Evolutionary conservation across 768 basidiomycete species (phyloP).

Genomic region (Phlebiopsis flavidoalba): DNA sequence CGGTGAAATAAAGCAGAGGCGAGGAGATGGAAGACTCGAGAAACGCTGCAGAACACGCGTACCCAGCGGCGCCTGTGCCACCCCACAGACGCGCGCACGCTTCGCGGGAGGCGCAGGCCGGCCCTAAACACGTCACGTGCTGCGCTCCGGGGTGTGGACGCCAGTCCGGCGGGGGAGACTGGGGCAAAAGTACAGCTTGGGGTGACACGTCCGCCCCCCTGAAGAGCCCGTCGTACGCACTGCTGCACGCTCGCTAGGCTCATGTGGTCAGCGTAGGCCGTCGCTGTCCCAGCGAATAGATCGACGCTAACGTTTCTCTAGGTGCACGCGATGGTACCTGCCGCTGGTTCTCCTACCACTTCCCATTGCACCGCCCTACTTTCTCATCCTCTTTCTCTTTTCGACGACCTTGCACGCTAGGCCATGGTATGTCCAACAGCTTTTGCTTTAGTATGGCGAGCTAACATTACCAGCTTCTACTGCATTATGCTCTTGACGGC

Average conservation of each 20-base stretch:
- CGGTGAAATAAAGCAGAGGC: constrained; percentile 13
- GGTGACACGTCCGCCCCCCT: background rate
- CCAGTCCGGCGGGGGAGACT: background rate
- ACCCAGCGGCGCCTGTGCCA: background rate
- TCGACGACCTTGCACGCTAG: constrained; percentile 76
- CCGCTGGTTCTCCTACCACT: constrained; percentile 72
- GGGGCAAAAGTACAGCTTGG: background rate
- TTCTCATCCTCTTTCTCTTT: constrained; percentile 70
- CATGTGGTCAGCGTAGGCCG: constrained; percentile 51
- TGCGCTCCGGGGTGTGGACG: background rate
- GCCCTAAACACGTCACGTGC: background rate
- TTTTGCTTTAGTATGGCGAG: background rate
- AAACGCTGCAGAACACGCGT: constrained; percentile 23
- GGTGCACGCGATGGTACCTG: constrained; percentile 87
- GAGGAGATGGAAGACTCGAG: constrained; percentile 21
- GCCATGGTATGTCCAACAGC: constrained; percentile 61
- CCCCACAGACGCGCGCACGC: background rate
- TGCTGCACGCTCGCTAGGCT: background rate
- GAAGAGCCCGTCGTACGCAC: background rate
- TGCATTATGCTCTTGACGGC: constrained; percentile 79
- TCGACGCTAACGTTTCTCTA: constrained; percentile 18
- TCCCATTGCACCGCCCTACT: constrained; percentile 77
- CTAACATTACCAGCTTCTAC: constrained; percentile 55
- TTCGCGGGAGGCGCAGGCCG: constrained; percentile 16
- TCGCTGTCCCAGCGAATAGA: background rate